These are phyloP conservation scores for Ilex asprella DNA, from an alignment of 257 asterid genomes.

Conservation along the genomic window DNA sequence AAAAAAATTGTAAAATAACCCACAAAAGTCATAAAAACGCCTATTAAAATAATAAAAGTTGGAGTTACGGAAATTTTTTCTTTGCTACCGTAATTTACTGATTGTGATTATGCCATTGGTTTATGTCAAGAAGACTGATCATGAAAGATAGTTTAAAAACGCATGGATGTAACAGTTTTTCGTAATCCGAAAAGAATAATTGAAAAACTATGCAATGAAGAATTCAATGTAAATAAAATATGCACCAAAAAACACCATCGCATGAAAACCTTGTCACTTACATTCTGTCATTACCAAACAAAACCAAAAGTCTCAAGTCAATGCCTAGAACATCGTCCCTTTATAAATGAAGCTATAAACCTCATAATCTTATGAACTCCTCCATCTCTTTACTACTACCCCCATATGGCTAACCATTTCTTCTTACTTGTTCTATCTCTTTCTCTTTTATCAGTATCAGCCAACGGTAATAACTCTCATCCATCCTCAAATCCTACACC, in stretches of 20 bases:
- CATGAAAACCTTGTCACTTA: neutral
- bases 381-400: neutral
- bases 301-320: neutral
- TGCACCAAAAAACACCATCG: neutral
- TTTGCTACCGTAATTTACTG: no score
- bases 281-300: neutral
- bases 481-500: neutral
- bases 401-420: slow-evolving; percentile 10
- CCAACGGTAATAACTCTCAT: slow-evolving; percentile 15
- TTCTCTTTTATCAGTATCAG: slow-evolving; percentile 19
- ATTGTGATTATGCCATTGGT: no score
- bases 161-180: no score
- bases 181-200: no score
- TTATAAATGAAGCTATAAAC: neutral
- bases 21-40: no score
- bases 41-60: no score
- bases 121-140: no score
- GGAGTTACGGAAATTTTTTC: no score
- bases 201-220: no score
- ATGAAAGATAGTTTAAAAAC: no score
- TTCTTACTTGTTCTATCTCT: slow-evolving; percentile 8
- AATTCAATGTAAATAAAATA: no score
- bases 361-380: neutral
- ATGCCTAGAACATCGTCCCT: neutral
- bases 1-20: no score